phyloP scores from a whole-genome alignment of 1,284 basidiomycete species.

The Takashimella koratensis region DNA sequence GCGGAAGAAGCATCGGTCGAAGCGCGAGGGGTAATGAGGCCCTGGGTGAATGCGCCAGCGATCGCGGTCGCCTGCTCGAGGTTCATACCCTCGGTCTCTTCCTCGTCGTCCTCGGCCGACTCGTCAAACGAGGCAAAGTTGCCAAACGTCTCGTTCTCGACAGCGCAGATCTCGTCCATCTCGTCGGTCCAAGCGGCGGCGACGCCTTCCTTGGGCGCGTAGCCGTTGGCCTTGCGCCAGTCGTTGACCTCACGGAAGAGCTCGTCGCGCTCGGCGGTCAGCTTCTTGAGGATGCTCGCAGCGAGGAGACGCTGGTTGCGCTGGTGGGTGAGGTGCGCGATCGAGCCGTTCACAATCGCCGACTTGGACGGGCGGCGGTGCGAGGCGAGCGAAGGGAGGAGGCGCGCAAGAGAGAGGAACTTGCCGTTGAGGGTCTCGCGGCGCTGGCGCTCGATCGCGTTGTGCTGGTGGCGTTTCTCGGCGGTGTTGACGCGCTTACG shows the following conservation, averaged over 20 bases:
- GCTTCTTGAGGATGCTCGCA: conserved; percentile 66
- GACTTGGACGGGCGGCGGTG: conserved; percentile 90
- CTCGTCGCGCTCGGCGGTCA: conserved; percentile 72
- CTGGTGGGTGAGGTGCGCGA: conserved; percentile 75
- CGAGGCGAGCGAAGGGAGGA: conserved; percentile 81
- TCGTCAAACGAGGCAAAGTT: conserved; percentile 36
- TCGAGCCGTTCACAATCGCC: conserved; percentile 87
- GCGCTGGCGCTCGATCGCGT: conserved; percentile 87
- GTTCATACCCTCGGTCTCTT: conserved; percentile 20
- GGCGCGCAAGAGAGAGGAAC: conserved; percentile 78
- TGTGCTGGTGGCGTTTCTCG: conserved; percentile 88
- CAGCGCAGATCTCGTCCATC: conserved; percentile 43
- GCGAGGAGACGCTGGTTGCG: conserved; percentile 74
- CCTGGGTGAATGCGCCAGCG: conserved; percentile 13
- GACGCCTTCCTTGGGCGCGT: conserved; percentile 58
- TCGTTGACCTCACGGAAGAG: conserved; percentile 80
- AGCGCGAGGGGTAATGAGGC: conserved; percentile 30
- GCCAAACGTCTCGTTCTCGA: conserved; percentile 49
- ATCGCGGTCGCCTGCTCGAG: conserved; percentile 19
- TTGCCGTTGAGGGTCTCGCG: conserved; percentile 85
- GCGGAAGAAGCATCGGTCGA: conserved; percentile 23
- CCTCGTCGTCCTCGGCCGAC: conserved; percentile 34
- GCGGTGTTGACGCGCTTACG: conserved; percentile 77
- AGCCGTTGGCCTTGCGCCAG: conserved; percentile 67
- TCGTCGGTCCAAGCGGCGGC: conserved; percentile 48